phyloP scores from a whole-genome alignment of 129 eudicot species.

The Smallanthus sonchifolius region DNA sequence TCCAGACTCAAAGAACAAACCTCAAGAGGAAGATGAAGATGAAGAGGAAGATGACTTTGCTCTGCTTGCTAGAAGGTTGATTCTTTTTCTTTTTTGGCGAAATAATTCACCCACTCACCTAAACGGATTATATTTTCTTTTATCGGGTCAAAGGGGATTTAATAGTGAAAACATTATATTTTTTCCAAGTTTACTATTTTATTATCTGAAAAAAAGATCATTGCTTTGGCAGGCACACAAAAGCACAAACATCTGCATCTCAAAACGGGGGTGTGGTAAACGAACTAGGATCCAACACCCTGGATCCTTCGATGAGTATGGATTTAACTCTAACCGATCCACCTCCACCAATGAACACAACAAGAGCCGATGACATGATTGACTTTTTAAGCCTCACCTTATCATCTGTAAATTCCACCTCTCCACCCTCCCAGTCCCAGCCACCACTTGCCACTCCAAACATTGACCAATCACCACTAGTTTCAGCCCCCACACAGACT shows the following conservation, averaged over 20 bases:
- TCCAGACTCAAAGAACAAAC: slow-evolving; percentile 20
- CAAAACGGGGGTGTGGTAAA: slow-evolving; percentile 10
- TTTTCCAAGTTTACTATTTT: not conserved
- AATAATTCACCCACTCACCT: not conserved
- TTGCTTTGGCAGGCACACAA: slow-evolving; percentile 60
- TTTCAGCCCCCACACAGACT: slow-evolving; percentile 21
- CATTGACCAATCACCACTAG: slow-evolving; percentile 28
- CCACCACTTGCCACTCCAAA: slow-evolving; percentile 28
- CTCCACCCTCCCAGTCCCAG: slow-evolving; percentile 27
- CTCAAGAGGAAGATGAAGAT: slow-evolving; percentile 41
- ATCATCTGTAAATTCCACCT: slow-evolving; percentile 34
- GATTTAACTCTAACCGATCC: slow-evolving; percentile 54
- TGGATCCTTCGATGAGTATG: slow-evolving; percentile 38
- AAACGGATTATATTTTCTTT: not conserved
- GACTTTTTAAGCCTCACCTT: slow-evolving; percentile 74
- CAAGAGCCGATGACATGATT: slow-evolving; percentile 67
- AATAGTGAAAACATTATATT: not conserved
- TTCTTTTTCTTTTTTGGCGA: not conserved
- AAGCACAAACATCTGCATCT: slow-evolving; percentile 33
- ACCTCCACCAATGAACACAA: slow-evolving; percentile 45
- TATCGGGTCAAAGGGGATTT: not conserved
- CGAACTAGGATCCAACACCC: not conserved
- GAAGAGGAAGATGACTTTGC: slow-evolving; percentile 97
- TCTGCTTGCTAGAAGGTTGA: slow-evolving; percentile 73
- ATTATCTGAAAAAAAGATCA: not conserved